Conservation (phyloP, 2,329 filamentous ascomycete genomes). For the Fusarium papillatum region DNA sequence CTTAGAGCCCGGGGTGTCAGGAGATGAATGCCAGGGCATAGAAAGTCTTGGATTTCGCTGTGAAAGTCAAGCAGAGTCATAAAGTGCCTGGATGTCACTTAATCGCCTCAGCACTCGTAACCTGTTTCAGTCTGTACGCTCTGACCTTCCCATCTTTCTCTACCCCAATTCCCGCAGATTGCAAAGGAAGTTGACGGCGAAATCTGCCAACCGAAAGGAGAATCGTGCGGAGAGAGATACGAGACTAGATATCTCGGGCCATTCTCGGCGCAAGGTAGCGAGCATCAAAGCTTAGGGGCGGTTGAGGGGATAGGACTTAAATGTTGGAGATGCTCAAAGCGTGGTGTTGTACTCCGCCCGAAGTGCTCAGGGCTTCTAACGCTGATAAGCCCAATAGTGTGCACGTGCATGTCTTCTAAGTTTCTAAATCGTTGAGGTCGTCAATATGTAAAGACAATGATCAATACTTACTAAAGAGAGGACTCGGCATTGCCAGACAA, state of each 20-base stretch:
- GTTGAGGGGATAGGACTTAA: neutral
- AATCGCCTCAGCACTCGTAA: neutral
- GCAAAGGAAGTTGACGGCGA: neutral
- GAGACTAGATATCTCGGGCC: neutral
- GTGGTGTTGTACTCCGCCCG: neutral
- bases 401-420: neutral
- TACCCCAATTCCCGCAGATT: neutral
- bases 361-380: neutral
- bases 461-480: neutral
- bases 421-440: neutral
- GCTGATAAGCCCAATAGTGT: neutral
- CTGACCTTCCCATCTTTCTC: neutral
- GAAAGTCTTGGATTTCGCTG: neutral
- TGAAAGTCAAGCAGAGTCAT: neutral
- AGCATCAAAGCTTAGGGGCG: neutral
- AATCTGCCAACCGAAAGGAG: neutral
- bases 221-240: neutral
- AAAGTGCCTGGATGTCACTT: neutral
- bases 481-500: neutral
- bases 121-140: neutral
- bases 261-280: neutral
- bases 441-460: neutral
- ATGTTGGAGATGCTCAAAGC: neutral
- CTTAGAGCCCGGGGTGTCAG: neutral
- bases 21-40: neutral